Conservation (phyloP, 2,329 filamentous ascomycete species). For the Botrytis paeoniae region DNA sequence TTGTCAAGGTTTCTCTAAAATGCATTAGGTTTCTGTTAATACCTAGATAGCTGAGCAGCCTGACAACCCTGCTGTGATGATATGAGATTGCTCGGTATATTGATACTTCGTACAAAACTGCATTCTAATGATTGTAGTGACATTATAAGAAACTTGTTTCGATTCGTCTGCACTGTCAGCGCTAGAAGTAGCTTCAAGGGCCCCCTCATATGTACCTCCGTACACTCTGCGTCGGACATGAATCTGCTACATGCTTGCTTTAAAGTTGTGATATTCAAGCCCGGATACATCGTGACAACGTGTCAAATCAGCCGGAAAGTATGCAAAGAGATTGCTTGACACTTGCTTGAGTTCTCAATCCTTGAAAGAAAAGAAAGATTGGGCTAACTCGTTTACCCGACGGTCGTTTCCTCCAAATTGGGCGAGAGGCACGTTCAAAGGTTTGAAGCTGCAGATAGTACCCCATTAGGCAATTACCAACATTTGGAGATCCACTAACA, state of each 20-base stretch:
- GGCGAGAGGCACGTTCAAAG: conserved; percentile 8
- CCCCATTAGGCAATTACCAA: conserved; percentile 12
- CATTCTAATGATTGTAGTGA: not conserved
- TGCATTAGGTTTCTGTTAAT: not conserved
- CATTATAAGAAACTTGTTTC: not conserved
- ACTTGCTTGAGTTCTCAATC: not conserved
- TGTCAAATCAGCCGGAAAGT: conserved; percentile 4
- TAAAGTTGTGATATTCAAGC: not conserved
- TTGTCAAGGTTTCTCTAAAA: not conserved
- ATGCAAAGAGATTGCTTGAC: not conserved
- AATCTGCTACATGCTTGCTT: not conserved
- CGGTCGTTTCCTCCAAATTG: conserved; percentile 8
- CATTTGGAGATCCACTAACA: conserved; percentile 4
- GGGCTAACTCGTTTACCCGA: not conserved
- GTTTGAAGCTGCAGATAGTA: conserved; percentile 14
- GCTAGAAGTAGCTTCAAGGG: not conserved
- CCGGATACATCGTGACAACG: not conserved
- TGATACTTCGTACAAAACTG: not conserved
- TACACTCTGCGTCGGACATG: not conserved
- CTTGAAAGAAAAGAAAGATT: not conserved
- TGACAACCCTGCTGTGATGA: not conserved
- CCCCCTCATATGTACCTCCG: not conserved
- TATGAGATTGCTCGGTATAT: not conserved
- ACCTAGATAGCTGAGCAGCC: conserved; percentile 1
- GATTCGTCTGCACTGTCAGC: not conserved